A percentile compares a stretch with the other conserved stretches of the same genome.
phyloP scores from a whole-genome alignment of 306 rosid species.

The Ceratonia siliqua region DNA sequence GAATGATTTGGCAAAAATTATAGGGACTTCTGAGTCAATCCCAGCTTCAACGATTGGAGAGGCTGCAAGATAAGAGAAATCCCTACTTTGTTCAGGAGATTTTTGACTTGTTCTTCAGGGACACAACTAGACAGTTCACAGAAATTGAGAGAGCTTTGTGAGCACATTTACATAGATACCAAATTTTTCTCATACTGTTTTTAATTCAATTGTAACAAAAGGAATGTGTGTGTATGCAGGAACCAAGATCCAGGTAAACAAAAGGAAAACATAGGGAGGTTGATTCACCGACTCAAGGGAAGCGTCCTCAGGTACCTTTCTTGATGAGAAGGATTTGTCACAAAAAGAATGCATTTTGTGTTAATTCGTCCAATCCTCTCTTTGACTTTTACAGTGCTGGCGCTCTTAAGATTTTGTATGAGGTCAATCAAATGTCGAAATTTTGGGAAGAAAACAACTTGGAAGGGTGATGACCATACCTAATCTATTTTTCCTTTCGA shows the following conservation, averaged over 20 bases:
- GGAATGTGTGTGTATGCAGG: background rate
- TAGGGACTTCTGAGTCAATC: background rate
- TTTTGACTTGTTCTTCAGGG: constrained; percentile 35
- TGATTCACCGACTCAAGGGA: constrained; percentile 35
- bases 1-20: background rate
- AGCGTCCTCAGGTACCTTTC: constrained; percentile 34
- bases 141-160: constrained; percentile 37
- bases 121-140: constrained; percentile 26
- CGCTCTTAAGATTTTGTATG: constrained; percentile 30
- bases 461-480: constrained; percentile 12
- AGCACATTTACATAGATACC: constrained; percentile 7
- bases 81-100: constrained; percentile 46
- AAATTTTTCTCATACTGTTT: background rate
- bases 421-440: constrained; percentile 11
- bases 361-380: background rate
- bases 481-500: background rate
- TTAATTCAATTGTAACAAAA: background rate
- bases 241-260: background rate
- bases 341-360: background rate
- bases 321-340: no score
- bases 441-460: constrained; percentile 19
- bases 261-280: background rate
- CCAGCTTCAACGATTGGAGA: constrained; percentile 37
- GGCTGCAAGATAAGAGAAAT: constrained; percentile 25
- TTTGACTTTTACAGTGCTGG: constrained; percentile 41